Base-by-base conservation (phyloP, 2,329 filamentous ascomycete genomes). In the Sordariomycetes sp. region DNA sequence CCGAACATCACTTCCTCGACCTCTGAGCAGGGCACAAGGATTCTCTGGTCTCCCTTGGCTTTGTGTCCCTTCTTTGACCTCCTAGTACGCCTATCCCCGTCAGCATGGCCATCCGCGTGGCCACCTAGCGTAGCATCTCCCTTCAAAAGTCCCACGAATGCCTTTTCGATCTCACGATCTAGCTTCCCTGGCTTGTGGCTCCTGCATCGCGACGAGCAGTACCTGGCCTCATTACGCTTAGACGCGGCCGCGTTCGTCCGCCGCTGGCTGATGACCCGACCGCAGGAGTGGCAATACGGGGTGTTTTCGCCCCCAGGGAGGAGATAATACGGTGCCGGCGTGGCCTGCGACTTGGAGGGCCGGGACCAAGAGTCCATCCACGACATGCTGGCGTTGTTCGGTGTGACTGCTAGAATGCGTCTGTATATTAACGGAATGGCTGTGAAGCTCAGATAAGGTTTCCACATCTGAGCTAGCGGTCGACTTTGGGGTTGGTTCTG, bases 241-340 rank as follows among this genome's bases (percentile, higher is more conserved):
- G 65, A 70, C 5, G 64, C 64, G 3, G 64, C 62, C 1, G 67
- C 64, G 20, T 64, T 67, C 50, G 68, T 63, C 53, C 65, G 68
- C 32, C 69, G 65, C 7, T 64, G 66, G 62, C 76, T 74, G 46
- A 83, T 82, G 2, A 81, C 74, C 48, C 81, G 72, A 1, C 82
- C 81, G 62, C 81, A 85, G 14, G 77, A 76, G 60, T 77, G 76
- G 62, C 80, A 83, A 65, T 84, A 84, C 1, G 77, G 75, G 0
- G 76, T 77, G 28, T 71, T 66, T 54, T 79, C 77, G 51, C 74
- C 73, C 2, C 72, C 71, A 0, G 69, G 66, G 1, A 72, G 71
- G 28, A 84, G 70, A 63, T 85, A 85, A 54, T 77, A 75, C 0
- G 81, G 81, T 11, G 78, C 75, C 12, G 80, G 81, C 0, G 69